Conservation (phyloP, 495 filamentous ascomycete genomes). For the Acidiella bohemica region DNA sequence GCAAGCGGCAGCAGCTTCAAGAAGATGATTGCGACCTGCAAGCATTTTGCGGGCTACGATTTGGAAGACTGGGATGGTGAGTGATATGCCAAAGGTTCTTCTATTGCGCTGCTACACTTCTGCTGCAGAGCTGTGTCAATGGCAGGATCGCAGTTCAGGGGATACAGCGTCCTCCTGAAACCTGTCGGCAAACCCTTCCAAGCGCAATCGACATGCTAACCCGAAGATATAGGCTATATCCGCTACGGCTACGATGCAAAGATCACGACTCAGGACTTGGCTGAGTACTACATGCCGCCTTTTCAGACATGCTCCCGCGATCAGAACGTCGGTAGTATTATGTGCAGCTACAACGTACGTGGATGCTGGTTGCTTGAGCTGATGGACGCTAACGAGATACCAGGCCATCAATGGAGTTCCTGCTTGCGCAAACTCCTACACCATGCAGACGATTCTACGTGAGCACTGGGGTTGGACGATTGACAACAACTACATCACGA, state of each 20-base stretch:
- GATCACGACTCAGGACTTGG: constrained; percentile 16
- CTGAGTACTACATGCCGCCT: constrained; percentile 19
- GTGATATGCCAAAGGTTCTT: constrained; percentile 10
- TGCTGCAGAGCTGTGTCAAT: no score
- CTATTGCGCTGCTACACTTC: constrained; percentile 12
- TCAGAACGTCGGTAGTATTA: constrained; percentile 12
- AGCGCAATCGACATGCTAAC: constrained; percentile 27
- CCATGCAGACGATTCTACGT: constrained; percentile 15
- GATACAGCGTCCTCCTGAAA: no score
- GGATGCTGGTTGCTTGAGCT: neutral
- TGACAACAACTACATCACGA: constrained; percentile 19
- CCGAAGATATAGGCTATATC: neutral
- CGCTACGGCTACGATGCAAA: constrained; percentile 11
- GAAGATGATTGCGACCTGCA: constrained; percentile 12
- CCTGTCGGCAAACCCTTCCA: no score
- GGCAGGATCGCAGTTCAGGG: no score
- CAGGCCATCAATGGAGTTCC: constrained; percentile 21
- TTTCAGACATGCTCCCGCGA: constrained; percentile 14
- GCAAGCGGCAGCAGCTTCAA: neutral
- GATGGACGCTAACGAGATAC: neutral
- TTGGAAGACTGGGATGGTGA: constrained; percentile 40
- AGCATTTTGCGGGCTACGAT: constrained; percentile 37
- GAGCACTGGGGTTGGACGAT: constrained; percentile 17
- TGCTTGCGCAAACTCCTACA: constrained; percentile 15
- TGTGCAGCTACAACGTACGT: constrained; percentile 27